Evolutionary conservation across 306 rosid genomes (phyloP).

Genomic region (Canavalia gladiata): DNA sequence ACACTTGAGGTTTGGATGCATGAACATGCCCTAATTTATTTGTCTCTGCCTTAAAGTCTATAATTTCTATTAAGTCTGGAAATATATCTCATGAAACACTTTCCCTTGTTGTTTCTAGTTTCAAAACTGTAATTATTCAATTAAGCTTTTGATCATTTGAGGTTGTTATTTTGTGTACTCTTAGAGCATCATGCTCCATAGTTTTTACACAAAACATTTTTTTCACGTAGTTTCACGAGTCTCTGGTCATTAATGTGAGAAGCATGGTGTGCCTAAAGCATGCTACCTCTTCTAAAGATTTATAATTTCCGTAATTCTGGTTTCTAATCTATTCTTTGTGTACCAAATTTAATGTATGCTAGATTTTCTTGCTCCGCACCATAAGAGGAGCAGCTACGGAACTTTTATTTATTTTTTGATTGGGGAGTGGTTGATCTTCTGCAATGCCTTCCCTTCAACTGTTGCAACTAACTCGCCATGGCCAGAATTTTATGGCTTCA

Average conservation of each 20-base stretch:
- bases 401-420: conserved; percentile 43
- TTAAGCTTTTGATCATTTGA: conserved; percentile 21
- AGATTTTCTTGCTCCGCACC: conserved; percentile 48
- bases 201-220: conserved; percentile 24
- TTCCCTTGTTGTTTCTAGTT: conserved; percentile 25
- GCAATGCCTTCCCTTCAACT: conserved; percentile 92
- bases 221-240: conserved; percentile 13
- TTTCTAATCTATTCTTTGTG: conserved; percentile 43
- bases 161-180: conserved; percentile 32
- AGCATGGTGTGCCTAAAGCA: conserved; percentile 44
- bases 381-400: conserved; percentile 46
- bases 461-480: conserved; percentile 84
- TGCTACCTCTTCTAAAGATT: conserved; percentile 34
- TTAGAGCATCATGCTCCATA: conserved; percentile 15
- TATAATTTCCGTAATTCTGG: conserved; percentile 37
- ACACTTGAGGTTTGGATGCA: conserved; percentile 36
- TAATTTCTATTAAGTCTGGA: background rate
- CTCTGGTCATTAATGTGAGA: conserved; percentile 34
- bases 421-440: conserved; percentile 53
- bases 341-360: conserved; percentile 36
- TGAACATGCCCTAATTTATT: background rate
- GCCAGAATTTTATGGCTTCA: conserved; percentile 82
- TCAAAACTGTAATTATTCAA: conserved; percentile 12
- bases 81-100: conserved; percentile 26
- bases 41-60: conserved; percentile 11